Evolutionary conservation across 129 eudicot species (phyloP), one percentile per base, ranked within the genome.

Genomic region (Flaveria brownii): DNA sequence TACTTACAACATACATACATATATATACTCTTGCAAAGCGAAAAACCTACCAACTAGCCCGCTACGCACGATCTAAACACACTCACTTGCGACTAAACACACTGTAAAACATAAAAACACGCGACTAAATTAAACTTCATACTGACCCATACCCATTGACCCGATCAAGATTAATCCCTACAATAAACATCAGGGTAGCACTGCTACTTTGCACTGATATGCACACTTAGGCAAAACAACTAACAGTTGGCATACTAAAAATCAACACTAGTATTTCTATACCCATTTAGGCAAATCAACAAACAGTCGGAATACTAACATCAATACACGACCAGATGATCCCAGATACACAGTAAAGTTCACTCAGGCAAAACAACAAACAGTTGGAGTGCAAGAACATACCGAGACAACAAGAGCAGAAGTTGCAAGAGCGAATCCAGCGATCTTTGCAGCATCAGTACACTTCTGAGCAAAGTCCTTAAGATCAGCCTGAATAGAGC

Each of bases 331-430:
- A 68, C 11, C 5, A 68, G 1, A 12, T 13, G 12, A 68, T 49
- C 1, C 13, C 13, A 1, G 33, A 17, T 30, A 55, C 25, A 13
- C 3, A 20, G 5, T 22, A 9, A 2, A 9, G n/a, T 15, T 1
- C 46, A 30, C 52, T 73, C 18, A 43, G 23, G 68, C 68, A 41
- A 18, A 2, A 6, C 68, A 73, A 39, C 77, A 57, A 73, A 73
- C 68, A 73, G 55, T 73, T 73, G 68, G 55, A 0, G 8, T 36
- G 10, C 45, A 73, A 13, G 5, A 2, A 84, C 88, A 16, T 87
- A 92, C 98, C 85, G 98, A 86, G 80, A 85, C 93, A 49, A 88
- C 76, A 70, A 92, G 98, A 22, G 98, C 96, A 68, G 98, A 92
- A 26, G 98, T 86, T 47, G 98, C 96, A 28, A 92, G 96, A 49